These are phyloP conservation scores for Beauveria sp. DNA, from an alignment of 2,329 filamentous ascomycete species.

Conservation along the genomic window DNA sequence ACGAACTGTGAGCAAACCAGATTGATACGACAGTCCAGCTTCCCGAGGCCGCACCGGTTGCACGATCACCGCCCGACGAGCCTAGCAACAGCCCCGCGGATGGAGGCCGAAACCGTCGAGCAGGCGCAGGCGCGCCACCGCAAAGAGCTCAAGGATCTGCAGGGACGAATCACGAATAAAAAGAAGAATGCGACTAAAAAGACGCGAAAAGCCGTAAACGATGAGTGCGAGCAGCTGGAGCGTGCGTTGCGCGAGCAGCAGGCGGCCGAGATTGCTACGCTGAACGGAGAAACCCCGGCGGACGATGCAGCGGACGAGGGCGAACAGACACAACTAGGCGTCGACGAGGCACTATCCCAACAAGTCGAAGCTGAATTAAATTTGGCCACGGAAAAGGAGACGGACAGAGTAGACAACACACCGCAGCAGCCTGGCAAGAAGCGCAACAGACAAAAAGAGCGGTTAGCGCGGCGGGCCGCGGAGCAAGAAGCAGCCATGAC, in stretches of 20 bases:
- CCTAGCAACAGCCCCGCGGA: conserved; percentile 7
- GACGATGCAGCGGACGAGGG: conserved; percentile 15
- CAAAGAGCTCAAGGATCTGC: conserved; percentile 82
- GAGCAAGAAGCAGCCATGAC: conserved; percentile 65
- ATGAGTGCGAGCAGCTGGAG: conserved; percentile 68
- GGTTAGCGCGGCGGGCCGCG: conserved; percentile 79
- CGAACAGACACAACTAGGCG: conserved; percentile 14
- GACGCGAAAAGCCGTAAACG: conserved; percentile 66
- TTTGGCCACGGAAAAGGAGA: background rate
- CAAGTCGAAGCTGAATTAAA: conserved; percentile 18
- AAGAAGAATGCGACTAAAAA: conserved; percentile 95
- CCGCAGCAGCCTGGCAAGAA: conserved; percentile 48
- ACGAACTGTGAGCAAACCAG: background rate
- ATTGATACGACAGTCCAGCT: background rate
- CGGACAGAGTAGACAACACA: conserved; percentile 10
- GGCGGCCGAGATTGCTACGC: conserved; percentile 45
- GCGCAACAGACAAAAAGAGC: conserved; percentile 84
- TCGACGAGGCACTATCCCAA: conserved; percentile 15
- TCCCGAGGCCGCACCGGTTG: background rate
- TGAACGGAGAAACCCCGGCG: conserved; percentile 24
- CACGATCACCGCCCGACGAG: background rate
- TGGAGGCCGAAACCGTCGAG: conserved; percentile 54
- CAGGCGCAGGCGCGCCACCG: conserved; percentile 72
- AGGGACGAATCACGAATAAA: conserved; percentile 81
- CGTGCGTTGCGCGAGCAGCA: conserved; percentile 59